Evolutionary conservation across 306 rosid species (phyloP).

Genomic region (Vicia faba): DNA sequence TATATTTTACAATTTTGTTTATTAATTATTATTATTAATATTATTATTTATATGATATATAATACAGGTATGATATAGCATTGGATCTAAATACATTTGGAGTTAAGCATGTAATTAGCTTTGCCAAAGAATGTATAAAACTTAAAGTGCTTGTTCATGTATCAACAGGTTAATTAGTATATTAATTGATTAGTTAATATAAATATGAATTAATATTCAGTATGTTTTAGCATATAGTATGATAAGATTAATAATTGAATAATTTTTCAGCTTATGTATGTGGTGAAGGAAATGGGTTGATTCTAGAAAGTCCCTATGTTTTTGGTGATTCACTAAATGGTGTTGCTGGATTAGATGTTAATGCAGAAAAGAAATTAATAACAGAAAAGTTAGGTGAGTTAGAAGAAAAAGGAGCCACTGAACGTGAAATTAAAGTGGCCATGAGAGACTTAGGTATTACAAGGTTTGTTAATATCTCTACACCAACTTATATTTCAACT

Average conservation of each 20-base stretch:
- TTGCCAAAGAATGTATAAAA: conserved; percentile 60
- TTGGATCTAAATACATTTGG: conserved; percentile 66
- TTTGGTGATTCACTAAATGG: conserved; percentile 76
- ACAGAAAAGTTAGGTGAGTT: conserved; percentile 48
- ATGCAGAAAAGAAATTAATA: conserved; percentile 48
- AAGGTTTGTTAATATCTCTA: conserved; percentile 46
- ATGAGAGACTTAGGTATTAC: conserved; percentile 71
- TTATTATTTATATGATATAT: no score
- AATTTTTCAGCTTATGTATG: conserved; percentile 70
- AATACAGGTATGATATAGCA: conserved; percentile 66
- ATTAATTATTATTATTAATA: no score
- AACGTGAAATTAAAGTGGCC: conserved; percentile 46
- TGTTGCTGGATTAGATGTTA: conserved; percentile 54
- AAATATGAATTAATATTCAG: no score
- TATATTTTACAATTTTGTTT: neutral
- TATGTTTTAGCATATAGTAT: neutral
- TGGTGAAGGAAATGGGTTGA: conserved; percentile 72
- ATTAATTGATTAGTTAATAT: no score
- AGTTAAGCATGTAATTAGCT: conserved; percentile 57
- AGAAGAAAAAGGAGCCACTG: conserved; percentile 43
- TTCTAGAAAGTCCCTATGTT: conserved; percentile 54
- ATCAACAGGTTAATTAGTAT: conserved; percentile 60
- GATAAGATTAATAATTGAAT: neutral
- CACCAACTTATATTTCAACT: no score
- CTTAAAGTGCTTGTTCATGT: conserved; percentile 66